These are phyloP conservation scores for Nicotiana rustica DNA, from an alignment of 305 asterid species.

Conservation along the genomic window DNA sequence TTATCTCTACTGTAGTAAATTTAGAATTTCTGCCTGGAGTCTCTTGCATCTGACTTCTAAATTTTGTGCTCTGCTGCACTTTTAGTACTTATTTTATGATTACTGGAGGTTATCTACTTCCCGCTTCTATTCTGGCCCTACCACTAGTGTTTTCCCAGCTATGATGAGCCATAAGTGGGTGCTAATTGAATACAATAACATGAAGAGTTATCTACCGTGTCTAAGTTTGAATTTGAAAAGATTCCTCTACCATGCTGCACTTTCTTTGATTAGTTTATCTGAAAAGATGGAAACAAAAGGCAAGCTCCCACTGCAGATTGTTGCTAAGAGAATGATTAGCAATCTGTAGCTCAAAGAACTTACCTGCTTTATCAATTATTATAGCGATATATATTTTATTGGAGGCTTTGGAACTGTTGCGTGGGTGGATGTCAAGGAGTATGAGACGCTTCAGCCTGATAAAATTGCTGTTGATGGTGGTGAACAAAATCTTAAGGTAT, in stretches of 20 bases:
- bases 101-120: neutral
- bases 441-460: constrained; percentile 83
- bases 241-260: neutral
- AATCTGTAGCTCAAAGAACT: neutral
- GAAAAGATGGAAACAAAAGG: neutral
- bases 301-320: neutral
- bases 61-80: neutral
- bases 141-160: neutral
- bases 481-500: constrained; percentile 87
- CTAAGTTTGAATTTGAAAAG: constrained; percentile 2
- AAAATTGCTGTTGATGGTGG: constrained; percentile 92
- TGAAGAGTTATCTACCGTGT: constrained; percentile 32
- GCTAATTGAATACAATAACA: neutral
- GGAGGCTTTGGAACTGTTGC: constrained; percentile 99
- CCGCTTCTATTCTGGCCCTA: neutral
- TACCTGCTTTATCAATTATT: constrained; percentile 25
- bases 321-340: neutral
- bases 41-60: neutral
- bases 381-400: constrained; percentile 94
- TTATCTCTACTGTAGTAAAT: neutral
- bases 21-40: neutral
- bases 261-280: constrained; percentile 17
- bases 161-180: constrained; percentile 13
- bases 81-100: neutral
- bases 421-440: constrained; percentile 94